A percentile compares a stretch with the other conserved stretches of the same genome.
These are phyloP conservation scores for Ephemerocybe angulata DNA, from an alignment of 768 basidiomycete genomes.

Conservation along the genomic window DNA sequence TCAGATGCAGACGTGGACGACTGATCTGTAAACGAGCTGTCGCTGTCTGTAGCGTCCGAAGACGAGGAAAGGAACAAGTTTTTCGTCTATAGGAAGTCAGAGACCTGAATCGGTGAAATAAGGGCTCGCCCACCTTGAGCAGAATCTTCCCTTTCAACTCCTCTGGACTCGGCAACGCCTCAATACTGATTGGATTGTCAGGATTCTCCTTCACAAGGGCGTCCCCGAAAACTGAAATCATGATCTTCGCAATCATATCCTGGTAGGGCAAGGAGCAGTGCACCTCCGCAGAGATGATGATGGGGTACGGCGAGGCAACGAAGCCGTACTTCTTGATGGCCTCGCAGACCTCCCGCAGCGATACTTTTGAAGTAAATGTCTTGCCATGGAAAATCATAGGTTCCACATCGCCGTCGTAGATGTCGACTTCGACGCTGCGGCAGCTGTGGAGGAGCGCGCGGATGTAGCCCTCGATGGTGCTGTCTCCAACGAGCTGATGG, in stretches of 20 bases:
- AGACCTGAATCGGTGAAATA: neutral
- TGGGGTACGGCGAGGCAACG: conserved; percentile 87
- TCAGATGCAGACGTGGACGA: conserved; percentile 39
- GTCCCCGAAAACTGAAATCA: conserved; percentile 46
- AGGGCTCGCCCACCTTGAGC: conserved; percentile 56
- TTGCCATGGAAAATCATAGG: conserved; percentile 93
- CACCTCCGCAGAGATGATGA: conserved; percentile 96
- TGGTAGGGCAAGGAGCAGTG: conserved; percentile 72
- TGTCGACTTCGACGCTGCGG: conserved; percentile 91
- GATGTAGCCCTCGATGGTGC: conserved; percentile 88
- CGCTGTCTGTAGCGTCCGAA: conserved; percentile 23
- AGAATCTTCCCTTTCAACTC: conserved; percentile 76
- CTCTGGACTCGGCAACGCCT: conserved; percentile 81
- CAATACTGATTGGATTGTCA: conserved; percentile 44
- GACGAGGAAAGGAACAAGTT: conserved; percentile 51
- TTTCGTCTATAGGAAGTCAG: conserved; percentile 53
- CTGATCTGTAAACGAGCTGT: conserved; percentile 21
- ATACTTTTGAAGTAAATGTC: conserved; percentile 84
- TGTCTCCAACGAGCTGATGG: conserved; percentile 79
- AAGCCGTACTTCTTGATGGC: conserved; percentile 93
- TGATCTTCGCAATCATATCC: conserved; percentile 45
- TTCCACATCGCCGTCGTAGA: conserved; percentile 82
- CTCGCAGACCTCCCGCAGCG: conserved; percentile 77
- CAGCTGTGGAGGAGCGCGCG: conserved; percentile 85
- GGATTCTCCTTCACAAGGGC: conserved; percentile 33